Evolutionary conservation across 331 rosid species (phyloP), one percentile per base, ranked within the genome.

Genomic region (Stylosanthes scabra): DNA sequence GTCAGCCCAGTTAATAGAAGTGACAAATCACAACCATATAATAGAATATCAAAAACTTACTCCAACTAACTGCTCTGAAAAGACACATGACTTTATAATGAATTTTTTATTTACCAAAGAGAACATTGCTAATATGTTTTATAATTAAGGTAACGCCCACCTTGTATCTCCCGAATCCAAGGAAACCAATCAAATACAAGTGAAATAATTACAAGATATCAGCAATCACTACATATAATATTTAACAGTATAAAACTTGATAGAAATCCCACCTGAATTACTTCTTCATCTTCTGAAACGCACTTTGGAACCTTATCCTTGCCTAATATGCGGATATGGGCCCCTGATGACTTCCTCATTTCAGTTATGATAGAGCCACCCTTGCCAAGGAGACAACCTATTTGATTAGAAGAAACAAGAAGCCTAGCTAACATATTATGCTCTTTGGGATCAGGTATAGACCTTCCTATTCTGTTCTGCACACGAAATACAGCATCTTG

Each of bases 401-500:
- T 87, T 85, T 95, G 96, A 75, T 77, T 90, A 61, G 93, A 83
- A 76, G 93, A 88, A 79, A 95, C 89, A 63, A 95, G 90, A 75
- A 95, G 66, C 88, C 96, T 95, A 5, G 99, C 92, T 62, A 85
- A 74, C 81, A 82, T 78, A 42, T 78, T 74, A 54, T 87, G 91
- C 49, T 90, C 98, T 86, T 86, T 87, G 76, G 64, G 73, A 78
- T 90, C 96, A 54, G 91, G 89, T 56, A 78, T 51, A 62, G 96
- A 92, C 88, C 86, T 86, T 66, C 80, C 87, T 65, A 95, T 88
- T 83, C 96, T 87, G 66, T 67, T 80, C 78, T 90, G 97, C 74
- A 95, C 96, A 16, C 91, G 97, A 66, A 92, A 90, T 64, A 90
- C 88, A 27, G 97, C 99, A 78, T 95, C 99, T 92, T 95, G 99